Evolutionary conservation across 2,329 filamentous ascomycete species (phyloP), one percentile per base, ranked within the genome.

Genomic region (Aspergillus eucalypticola): DNA sequence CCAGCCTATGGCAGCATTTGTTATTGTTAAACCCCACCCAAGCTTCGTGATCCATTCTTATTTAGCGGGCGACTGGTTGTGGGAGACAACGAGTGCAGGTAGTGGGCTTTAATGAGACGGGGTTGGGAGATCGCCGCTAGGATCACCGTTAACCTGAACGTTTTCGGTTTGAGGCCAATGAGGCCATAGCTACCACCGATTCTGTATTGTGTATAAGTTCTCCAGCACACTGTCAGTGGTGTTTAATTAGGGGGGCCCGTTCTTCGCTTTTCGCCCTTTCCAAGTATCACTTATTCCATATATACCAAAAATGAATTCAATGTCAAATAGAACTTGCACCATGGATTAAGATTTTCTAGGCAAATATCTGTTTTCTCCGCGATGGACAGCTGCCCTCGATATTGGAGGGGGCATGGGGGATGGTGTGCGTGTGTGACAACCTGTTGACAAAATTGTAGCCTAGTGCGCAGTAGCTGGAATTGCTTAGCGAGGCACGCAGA

Each of bases 61-160:
- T 50, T 44, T 54, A 61, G 55, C 46, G 50, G n/a, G 21, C 19
- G 38, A 54, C 42, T 54, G 46, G 32, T 44, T 59, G 50, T 54
- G 32, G 56, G 58, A 56, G 55, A 42, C 57, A 50, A 54, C 39
- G 56, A 58, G 49, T 27, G 50, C 42, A 56, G 52, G 35, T 60
- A 51, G 58, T 61, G 62, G 62, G 56, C 64, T 58, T 46, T 50
- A 54, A 55, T 60, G 41, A 50, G 55, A 66, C 52, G 59, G 61
- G 56, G 46, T 63, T 64, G 55, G 58, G 57, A 64, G 71, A 73
- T 73, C 71, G 68, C 68, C 69, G 65, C 71, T 69, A 73, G 68
- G 69, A 70, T 73, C 68, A 68, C 65, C 64, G 56, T 65, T 62
- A 42, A 57, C 50, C 53, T 63, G 60, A 62, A 56, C 41, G 27